phyloP scores from a whole-genome alignment of 257 asterid genomes.

The Linderniella brevidens region DNA sequence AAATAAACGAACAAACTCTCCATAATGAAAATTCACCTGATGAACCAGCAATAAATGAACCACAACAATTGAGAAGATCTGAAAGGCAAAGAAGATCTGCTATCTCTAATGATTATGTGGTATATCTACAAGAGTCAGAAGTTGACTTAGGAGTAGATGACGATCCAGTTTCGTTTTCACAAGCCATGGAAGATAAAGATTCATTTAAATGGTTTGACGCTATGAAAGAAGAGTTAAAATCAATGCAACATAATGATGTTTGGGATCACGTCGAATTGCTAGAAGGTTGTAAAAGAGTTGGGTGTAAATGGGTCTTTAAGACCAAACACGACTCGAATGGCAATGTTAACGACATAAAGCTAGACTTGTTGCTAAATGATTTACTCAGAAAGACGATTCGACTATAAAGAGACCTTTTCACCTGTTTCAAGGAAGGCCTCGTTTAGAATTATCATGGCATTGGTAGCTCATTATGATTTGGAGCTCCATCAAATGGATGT shows the following conservation, averaged over 20 bases:
- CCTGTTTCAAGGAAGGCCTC: no score
- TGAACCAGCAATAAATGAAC: background rate
- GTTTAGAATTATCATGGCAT: no score
- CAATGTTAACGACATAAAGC: background rate
- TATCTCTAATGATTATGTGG: constrained; percentile 5
- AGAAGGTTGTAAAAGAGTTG: background rate
- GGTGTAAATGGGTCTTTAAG: constrained; percentile 1
- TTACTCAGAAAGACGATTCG: background rate
- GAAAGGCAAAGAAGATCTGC: constrained; percentile 3
- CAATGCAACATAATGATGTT: no score
- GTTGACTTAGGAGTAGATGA: background rate
- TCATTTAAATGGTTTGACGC: background rate
- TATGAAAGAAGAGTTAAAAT: no score
- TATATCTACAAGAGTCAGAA: constrained; percentile 4
- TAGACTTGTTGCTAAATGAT: background rate
- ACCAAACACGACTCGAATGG: background rate
- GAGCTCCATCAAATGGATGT: background rate
- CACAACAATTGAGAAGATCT: constrained; percentile 1
- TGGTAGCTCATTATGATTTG: no score
- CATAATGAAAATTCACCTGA: background rate
- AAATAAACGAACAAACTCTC: background rate
- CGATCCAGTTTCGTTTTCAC: background rate
- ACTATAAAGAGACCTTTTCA: background rate
- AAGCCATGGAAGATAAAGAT: background rate
- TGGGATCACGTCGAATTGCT: no score